Evolutionary conservation across 208 protist genomes (phyloP), one percentile per base, ranked within the genome.

Genomic region (Acanthamoeba healyi): DNA sequence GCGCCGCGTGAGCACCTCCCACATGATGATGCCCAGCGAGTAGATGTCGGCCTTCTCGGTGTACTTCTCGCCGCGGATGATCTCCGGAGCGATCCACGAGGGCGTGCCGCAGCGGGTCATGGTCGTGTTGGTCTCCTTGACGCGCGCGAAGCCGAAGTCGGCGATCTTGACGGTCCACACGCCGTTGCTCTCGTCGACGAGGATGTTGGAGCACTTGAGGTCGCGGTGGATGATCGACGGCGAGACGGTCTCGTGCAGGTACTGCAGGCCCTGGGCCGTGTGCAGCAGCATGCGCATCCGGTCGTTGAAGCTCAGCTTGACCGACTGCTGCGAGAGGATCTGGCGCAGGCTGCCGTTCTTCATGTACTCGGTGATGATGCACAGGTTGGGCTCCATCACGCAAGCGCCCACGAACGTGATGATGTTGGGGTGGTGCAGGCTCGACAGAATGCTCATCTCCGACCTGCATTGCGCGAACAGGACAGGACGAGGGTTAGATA

Each of bases 301-400:
- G 19, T 79, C 70, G 70, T 7, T 26, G 70, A 79, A 79, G 70
- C 40, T 79, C 70, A 79, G 40, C 79, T 87, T 87, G 40, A 63
- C 79, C 44, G 40, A 51, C 26, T n/a, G 36, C 15, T 54, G 44
- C 15, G 44, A 61, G 49, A 87, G 79, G 42, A 87, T 58, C 24
- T 51, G 26, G 7, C 40, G 49, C 44, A 87, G 44, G 79, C 29
- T 63, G 12, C 79, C 79, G 49, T 61, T 51, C 44, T 87, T 61
- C 79, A 87, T 87, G 49, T 49, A 87, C 79, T 87, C 79, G n/a
- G 79, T 87, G 49, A 87, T 87, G 46, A 87, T 61, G 79, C 79
- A 87, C 44, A 63, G 12, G 79, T 87, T 87, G 46, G 44, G 44
- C 44, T 51, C 44, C n/a, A 44, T n/a, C 44, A 87, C 49, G 79